Base-by-base conservation (phyloP, 225 moss, liverwort and hornwort genomes). In the Marchantia polymorpha region DNA sequence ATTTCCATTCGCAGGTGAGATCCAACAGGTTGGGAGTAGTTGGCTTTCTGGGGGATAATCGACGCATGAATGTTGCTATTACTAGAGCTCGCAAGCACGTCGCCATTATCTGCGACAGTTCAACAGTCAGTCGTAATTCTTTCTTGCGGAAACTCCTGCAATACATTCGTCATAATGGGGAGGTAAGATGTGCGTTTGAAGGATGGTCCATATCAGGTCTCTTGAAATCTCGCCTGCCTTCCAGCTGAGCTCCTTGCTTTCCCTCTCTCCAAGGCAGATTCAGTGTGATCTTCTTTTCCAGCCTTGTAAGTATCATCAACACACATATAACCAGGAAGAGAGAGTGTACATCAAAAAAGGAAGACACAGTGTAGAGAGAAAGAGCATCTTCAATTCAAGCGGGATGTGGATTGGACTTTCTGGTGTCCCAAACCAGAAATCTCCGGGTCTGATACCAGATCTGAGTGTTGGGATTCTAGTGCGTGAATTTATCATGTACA, bases 41-140 rank as follows among this genome's bases (percentile, higher is more conserved):
- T 3, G 96, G 96, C 17, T 97, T 97, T 85, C 82, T 97, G 1
- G 96, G 94, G 5, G 96, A 97, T 76, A 92, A 91, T 74, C 82
- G 96, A 74, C 90, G 96, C 52, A 97, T 97, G 96, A 97, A 97
- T 69, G 96, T 97, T 80, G 96, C 96, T 0, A 90, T 97, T n/a
- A 97, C 96, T 11, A 93, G 96, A 68, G 92, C 96, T 46, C 91
- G 93, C 69, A 94, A 93, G 76, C 93, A 94, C 64, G 96, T 97
- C 23, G 90, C 94, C 3, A 85, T 97, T 16, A 92, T 94, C 5
- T 97, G 96, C 75, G 94, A 97, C 75, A 94, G 94, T 81, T 91
- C 92, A 8, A 97, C 96, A 3, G 96, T 97, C 3, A 89, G 96
- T 50, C 90, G 88, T 6, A 94, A 94, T 64, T 55, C 78, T 23